phyloP scores from a whole-genome alignment of 257 asterid genomes.

The Handroanthus guayacan region DNA sequence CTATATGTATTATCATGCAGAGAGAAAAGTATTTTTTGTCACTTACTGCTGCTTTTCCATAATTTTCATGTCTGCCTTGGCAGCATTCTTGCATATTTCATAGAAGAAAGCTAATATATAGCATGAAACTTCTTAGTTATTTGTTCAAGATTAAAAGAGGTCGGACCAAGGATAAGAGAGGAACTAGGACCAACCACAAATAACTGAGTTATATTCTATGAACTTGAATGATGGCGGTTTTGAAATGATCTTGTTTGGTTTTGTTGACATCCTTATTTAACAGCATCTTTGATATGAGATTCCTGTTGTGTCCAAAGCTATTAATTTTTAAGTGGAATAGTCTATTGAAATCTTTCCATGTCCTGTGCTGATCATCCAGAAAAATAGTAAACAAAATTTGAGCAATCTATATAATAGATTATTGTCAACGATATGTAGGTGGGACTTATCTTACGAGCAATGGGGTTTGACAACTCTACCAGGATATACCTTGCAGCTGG shows the following conservation, averaged over 20 bases:
- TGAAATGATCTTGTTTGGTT: background rate
- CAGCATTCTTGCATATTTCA: no score
- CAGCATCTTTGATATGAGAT: background rate
- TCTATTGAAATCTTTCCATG: background rate
- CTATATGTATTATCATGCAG: no score
- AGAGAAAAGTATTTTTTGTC: no score
- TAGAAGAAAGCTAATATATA: no score
- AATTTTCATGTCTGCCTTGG: no score
- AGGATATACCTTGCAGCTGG: conserved; percentile 76
- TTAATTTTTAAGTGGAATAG: background rate
- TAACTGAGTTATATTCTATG: background rate
- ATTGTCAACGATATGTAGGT: conserved; percentile 46
- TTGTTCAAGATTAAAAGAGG: no score
- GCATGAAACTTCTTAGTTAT: no score
- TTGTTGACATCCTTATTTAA: background rate
- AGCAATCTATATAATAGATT: conserved; percentile 6
- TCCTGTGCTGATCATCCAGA: background rate
- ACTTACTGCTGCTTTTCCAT: no score
- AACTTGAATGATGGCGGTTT: background rate
- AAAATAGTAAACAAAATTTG: background rate
- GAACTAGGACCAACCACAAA: no score
- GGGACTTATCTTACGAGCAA: conserved; percentile 60
- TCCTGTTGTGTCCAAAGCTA: background rate
- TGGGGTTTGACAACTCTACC: conserved; percentile 65
- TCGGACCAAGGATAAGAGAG: no score